phyloP scores from a whole-genome alignment of 805 yeast genomes.

The Candida chilensis region DNA sequence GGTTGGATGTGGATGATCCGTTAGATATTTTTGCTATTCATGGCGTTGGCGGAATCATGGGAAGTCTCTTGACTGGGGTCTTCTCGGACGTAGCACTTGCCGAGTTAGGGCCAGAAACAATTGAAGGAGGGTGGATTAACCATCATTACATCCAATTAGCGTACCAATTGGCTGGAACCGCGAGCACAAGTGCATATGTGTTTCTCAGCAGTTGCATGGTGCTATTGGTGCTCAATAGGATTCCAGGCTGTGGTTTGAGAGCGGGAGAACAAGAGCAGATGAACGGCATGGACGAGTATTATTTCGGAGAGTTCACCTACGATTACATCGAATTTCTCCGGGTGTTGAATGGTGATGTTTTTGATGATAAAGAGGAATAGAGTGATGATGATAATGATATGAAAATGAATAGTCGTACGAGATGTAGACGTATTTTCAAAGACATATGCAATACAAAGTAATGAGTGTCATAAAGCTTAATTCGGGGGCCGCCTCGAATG shows the following conservation, averaged over 20 bases:
- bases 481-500: no score
- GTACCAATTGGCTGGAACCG: slow-evolving; percentile 31
- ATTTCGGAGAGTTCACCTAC: slow-evolving; percentile 29
- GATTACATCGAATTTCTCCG: slow-evolving; percentile 1
- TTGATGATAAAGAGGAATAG: not conserved
- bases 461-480: no score
- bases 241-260: slow-evolving; percentile 31
- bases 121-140: slow-evolving; percentile 38
- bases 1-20: slow-evolving; percentile 33
- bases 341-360: not conserved
- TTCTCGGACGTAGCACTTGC: slow-evolving; percentile 37
- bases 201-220: slow-evolving; percentile 27
- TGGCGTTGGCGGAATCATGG: slow-evolving; percentile 33
- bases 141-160: slow-evolving; percentile 34
- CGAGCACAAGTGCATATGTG: slow-evolving; percentile 27
- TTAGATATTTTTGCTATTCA: slow-evolving; percentile 36
- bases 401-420: no score
- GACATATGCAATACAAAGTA: no score
- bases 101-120: slow-evolving; percentile 29
- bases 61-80: slow-evolving; percentile 30
- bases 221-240: slow-evolving; percentile 27
- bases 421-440: no score
- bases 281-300: slow-evolving; percentile 32
- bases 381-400: no score
- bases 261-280: slow-evolving; percentile 36